phyloP scores from a whole-genome alignment of 2,329 filamentous ascomycete species.

The Colletotrichum spinosum region DNA sequence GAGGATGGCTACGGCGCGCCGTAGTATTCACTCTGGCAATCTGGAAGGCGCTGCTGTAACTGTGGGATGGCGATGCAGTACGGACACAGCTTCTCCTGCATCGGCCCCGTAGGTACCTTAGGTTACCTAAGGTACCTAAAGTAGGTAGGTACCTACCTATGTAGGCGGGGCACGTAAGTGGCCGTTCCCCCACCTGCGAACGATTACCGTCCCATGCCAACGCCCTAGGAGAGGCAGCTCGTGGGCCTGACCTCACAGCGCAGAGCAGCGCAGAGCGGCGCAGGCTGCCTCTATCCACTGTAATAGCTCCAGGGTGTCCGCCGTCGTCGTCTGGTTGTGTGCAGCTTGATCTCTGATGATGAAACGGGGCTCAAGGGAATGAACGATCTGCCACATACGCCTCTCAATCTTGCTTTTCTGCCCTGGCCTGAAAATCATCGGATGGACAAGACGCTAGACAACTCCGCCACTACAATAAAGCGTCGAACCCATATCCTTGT shows the following conservation, averaged over 20 bases:
- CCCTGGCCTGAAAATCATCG: background rate
- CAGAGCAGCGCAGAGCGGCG: background rate
- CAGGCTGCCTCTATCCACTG: slow-evolving; percentile 16
- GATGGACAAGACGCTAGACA: slow-evolving; percentile 2
- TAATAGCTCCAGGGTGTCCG: slow-evolving; percentile 14
- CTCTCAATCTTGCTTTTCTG: slow-evolving; percentile 7
- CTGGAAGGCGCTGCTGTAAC: no score
- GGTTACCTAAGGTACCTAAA: background rate
- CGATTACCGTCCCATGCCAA: background rate
- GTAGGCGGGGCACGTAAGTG: background rate
- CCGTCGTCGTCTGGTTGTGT: slow-evolving; percentile 2
- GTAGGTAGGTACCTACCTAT: background rate
- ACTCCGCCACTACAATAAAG: no score
- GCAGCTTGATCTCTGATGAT: slow-evolving; percentile 34
- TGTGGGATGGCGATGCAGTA: background rate
- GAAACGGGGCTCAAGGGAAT: slow-evolving; percentile 26
- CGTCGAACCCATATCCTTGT: no score
- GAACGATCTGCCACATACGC: slow-evolving; percentile 15
- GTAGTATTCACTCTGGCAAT: no score
- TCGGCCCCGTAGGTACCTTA: background rate
- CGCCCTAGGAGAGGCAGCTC: no score
- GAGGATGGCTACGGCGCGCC: background rate
- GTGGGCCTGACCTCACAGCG: no score
- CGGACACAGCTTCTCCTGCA: no score
- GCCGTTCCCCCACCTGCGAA: slow-evolving; percentile 16